phyloP scores from a whole-genome alignment of 495 filamentous ascomycete genomes.

The Collariella sp. region DNA sequence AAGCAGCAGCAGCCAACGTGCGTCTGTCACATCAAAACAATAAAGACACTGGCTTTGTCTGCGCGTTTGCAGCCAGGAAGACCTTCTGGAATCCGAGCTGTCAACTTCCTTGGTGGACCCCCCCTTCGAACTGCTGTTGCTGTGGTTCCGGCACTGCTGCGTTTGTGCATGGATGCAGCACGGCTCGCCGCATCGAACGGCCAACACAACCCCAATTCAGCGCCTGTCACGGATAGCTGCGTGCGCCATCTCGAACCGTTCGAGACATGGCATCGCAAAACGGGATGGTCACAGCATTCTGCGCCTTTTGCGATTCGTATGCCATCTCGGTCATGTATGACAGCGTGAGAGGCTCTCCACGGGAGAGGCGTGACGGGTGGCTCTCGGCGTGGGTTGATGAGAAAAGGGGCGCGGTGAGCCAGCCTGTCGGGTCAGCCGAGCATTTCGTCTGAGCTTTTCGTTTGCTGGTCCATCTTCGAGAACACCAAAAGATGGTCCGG shows the following conservation, averaged over 20 bases:
- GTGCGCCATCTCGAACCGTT: neutral
- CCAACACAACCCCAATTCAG: too few species aligned
- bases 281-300: neutral
- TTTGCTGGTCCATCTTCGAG: neutral
- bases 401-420: neutral
- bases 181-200: neutral
- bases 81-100: neutral
- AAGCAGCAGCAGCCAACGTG: too few species aligned
- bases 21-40: too few species aligned
- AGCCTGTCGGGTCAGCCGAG: neutral
- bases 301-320: neutral
- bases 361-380: too few species aligned
- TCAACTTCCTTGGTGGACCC: neutral
- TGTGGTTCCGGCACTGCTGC: neutral
- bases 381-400: too few species aligned
- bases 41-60: too few species aligned
- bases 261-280: neutral
- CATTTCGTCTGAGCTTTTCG: neutral
- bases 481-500: neutral
- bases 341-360: neutral
- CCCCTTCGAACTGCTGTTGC: too few species aligned
- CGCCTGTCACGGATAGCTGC: neutral
- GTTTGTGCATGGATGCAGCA: neutral
- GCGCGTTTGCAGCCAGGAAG: too few species aligned
- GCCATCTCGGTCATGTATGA: neutral